Base-by-base conservation (phyloP, 306 rosid genomes). In the Dalbergia cochinchinensis region DNA sequence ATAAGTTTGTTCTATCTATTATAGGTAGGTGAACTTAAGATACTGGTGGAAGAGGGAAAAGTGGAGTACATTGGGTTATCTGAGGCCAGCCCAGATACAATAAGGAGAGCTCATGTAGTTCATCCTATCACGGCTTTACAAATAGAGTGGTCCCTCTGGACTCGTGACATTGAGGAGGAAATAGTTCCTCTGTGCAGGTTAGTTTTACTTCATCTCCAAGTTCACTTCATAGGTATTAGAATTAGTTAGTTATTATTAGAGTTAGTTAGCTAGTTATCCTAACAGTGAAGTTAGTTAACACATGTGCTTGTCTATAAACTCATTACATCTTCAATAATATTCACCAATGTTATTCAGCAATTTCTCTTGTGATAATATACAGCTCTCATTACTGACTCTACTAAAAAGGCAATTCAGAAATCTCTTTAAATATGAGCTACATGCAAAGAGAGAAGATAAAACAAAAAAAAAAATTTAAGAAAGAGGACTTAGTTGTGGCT, bases 81-180 rank as follows among this genome's bases (percentile, higher is more conserved):
- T 74, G 98, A 91, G 62, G 94, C 98, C 1, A 87, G 92, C 74
- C 87, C 92, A 0, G 90, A 94, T 67, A 90, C 97, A 41, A 88
- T 91, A 79, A 90, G 86, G 65, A 91, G 98, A 82, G 98, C 97
- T 3, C 97, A 93, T 82, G 93, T 90, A 2, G 91, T 91, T 82
- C 98, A 91, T 83, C 97, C 94, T 4, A 80, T 93, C 76, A 88
- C 94, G 0, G 97, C 94, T 8, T 7, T 93, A 12, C 98, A 91
- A 70, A 87, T 88, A 76, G 97, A 93, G 79, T 93, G 93, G 93
- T 93, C 98, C 3, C 82, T 93, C 0, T 93, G 97, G 94, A 78
- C 87, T 45, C 94, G 98, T 19, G 98, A 93, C 26, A 80, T 93
- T 16, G 94, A 93, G 68, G 90, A 90, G 0, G 94, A 82, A 78